Conservation (phyloP, 1,284 basidiomycete species). For the Pyrrhoderma lamaoense region DNA sequence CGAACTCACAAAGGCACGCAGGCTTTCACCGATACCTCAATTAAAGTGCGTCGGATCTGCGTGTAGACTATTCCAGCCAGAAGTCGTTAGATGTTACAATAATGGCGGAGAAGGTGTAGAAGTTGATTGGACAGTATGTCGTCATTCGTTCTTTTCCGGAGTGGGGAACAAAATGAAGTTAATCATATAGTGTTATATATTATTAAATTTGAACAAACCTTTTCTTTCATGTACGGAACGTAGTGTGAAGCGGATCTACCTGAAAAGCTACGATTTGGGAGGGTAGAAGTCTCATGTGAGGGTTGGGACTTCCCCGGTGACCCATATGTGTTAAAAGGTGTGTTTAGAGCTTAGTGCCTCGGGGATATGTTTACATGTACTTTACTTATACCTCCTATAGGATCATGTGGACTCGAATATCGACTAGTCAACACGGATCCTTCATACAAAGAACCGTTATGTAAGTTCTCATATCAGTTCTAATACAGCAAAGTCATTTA, state of each 20-base stretch:
- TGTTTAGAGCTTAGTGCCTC: slow-evolving; percentile 17
- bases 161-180: too few relatives aligned
- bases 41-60: slow-evolving; percentile 74
- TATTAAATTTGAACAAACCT: neutral
- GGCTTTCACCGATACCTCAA: slow-evolving; percentile 67
- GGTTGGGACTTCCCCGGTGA: slow-evolving; percentile 81
- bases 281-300: slow-evolving; percentile 82
- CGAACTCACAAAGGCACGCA: slow-evolving; percentile 54
- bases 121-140: slow-evolving; percentile 75
- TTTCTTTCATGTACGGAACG: slow-evolving; percentile 1
- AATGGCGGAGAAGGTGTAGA: slow-evolving; percentile 68
- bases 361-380: neutral
- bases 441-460: slow-evolving; percentile 20
- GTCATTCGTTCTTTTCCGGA: too few relatives aligned
- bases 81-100: slow-evolving; percentile 80
- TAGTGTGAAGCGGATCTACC: slow-evolving; percentile 90
- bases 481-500: too few relatives aligned
- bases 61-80: slow-evolving; percentile 71
- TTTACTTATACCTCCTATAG: slow-evolving; percentile 31
- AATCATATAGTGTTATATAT: neutral
- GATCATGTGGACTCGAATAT: slow-evolving; percentile 79
- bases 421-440: slow-evolving; percentile 60
- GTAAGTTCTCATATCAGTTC: slow-evolving; percentile 22
- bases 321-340: slow-evolving; percentile 77
- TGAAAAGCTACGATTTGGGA: slow-evolving; percentile 69